Percentiles rank a stretch among this genome's conserved stretches.
These are phyloP conservation scores for Trichoderma endophyticum DNA, from an alignment of 2,329 filamentous ascomycete species.

Conservation along the genomic window DNA sequence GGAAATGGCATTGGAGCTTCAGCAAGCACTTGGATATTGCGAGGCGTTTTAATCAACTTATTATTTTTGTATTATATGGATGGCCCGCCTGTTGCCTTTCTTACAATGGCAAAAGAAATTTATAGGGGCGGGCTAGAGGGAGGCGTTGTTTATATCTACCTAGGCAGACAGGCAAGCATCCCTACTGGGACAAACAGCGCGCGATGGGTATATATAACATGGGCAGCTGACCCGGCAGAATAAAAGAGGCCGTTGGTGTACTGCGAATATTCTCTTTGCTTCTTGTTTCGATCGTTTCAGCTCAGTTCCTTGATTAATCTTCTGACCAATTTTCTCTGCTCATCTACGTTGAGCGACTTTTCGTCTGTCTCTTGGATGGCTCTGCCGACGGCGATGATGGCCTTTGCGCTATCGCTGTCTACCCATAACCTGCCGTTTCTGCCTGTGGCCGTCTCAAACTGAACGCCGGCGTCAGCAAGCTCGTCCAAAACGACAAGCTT, in stretches of 20 bases:
- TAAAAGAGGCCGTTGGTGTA: background rate
- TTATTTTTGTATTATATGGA: background rate
- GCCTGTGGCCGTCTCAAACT: conserved; percentile 91
- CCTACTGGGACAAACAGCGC: background rate
- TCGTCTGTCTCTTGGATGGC: conserved; percentile 77
- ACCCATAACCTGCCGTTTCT: conserved; percentile 93
- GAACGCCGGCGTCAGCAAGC: conserved; percentile 69
- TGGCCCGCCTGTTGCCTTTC: background rate
- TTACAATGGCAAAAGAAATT: background rate
- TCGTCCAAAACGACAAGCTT: conserved; percentile 74
- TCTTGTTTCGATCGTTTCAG: background rate
- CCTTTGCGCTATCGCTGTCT: conserved; percentile 69
- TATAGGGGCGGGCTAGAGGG: background rate
- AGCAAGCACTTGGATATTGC: conserved; percentile 6
- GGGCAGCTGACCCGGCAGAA: background rate
- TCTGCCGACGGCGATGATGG: conserved; percentile 73
- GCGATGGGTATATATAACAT: conserved; percentile 12
- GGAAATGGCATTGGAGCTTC: conserved; percentile 7
- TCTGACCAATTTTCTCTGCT: conserved; percentile 68
- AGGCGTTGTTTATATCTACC: background rate
- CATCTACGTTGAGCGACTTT: conserved; percentile 57
- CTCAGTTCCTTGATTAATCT: conserved; percentile 56
- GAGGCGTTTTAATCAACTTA: conserved; percentile 2
- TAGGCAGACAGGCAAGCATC: background rate
- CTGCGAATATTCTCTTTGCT: background rate